Conservation (phyloP, 2,329 filamentous ascomycete species). For the Alternaria arbusti region DNA sequence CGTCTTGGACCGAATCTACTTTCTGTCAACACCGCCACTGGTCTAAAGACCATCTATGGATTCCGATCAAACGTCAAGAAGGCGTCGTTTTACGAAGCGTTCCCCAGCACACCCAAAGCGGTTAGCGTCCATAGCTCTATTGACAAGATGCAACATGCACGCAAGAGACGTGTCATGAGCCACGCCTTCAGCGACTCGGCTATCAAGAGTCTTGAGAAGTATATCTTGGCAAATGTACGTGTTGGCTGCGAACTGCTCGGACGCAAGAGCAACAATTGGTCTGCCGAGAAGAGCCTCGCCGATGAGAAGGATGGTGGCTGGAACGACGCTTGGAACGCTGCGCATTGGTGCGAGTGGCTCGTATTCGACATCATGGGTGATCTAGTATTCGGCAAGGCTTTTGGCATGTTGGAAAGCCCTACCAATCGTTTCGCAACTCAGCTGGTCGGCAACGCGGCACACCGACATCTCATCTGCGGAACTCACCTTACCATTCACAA, state of each 20-base stretch:
- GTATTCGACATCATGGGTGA: constrained; percentile 62
- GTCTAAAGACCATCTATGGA: constrained; percentile 58
- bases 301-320: constrained; percentile 44
- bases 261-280: constrained; percentile 20
- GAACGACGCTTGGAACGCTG: constrained; percentile 53
- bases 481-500: constrained; percentile 53
- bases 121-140: constrained; percentile 55
- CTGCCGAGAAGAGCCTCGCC: constrained; percentile 7
- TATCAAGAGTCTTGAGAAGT: constrained; percentile 55
- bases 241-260: constrained; percentile 48
- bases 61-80: constrained; percentile 58
- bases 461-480: constrained; percentile 54
- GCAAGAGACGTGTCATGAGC: constrained; percentile 55
- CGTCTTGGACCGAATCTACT: constrained; percentile 80
- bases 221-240: constrained; percentile 53
- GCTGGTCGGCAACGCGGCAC: constrained; percentile 53
- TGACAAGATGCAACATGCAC: constrained; percentile 54
- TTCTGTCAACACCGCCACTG: constrained; percentile 73
- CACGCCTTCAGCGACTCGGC: constrained; percentile 56
- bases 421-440: constrained; percentile 51
- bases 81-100: constrained; percentile 56
- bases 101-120: constrained; percentile 51
- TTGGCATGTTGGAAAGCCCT: constrained; percentile 52
- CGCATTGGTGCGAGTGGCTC: constrained; percentile 54
- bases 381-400: constrained; percentile 54